A percentile compares a stretch with the other conserved stretches of the same genome.
Conservation (phyloP, 768 basidiomycete genomes). For the Solioccasus polychromus region DNA sequence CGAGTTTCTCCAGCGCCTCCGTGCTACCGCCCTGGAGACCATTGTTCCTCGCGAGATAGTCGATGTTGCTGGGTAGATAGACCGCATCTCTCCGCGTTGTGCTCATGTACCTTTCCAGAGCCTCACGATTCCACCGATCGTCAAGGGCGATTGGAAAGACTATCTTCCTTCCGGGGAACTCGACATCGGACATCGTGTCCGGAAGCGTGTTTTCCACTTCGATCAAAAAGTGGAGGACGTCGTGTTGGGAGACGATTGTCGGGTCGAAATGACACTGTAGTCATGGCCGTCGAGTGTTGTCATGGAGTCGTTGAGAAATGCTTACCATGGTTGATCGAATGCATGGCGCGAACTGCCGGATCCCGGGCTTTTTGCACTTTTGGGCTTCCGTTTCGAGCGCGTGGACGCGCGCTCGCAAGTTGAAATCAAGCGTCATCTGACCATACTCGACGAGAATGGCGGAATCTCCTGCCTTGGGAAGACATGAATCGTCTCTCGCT, state of each 20-base stretch:
- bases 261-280: slow-evolving; percentile 51
- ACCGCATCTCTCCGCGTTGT: slow-evolving; percentile 54
- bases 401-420: slow-evolving; percentile 56
- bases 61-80: slow-evolving; percentile 67
- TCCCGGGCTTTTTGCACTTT: slow-evolving; percentile 30
- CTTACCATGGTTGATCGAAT: slow-evolving; percentile 59
- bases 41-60: slow-evolving; percentile 64
- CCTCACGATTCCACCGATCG: slow-evolving; percentile 55
- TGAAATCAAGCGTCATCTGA: slow-evolving; percentile 48
- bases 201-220: slow-evolving; percentile 40
- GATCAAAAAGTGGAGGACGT: slow-evolving; percentile 42
- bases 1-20: slow-evolving; percentile 45
- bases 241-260: slow-evolving; percentile 36
- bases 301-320: neutral
- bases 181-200: slow-evolving; percentile 35
- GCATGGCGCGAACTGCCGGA: slow-evolving; percentile 46
- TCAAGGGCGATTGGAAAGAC: slow-evolving; percentile 62
- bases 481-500: neutral
- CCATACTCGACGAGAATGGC: slow-evolving; percentile 66
- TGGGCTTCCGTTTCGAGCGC: slow-evolving; percentile 45
- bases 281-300: neutral
- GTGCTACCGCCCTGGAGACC: slow-evolving; percentile 43
- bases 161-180: slow-evolving; percentile 51
- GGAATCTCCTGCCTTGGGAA: slow-evolving; percentile 55
- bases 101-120: slow-evolving; percentile 55